Base-by-base conservation (phyloP, 169 alveolate genomes). In the Plasmodium cynomolgi region DNA sequence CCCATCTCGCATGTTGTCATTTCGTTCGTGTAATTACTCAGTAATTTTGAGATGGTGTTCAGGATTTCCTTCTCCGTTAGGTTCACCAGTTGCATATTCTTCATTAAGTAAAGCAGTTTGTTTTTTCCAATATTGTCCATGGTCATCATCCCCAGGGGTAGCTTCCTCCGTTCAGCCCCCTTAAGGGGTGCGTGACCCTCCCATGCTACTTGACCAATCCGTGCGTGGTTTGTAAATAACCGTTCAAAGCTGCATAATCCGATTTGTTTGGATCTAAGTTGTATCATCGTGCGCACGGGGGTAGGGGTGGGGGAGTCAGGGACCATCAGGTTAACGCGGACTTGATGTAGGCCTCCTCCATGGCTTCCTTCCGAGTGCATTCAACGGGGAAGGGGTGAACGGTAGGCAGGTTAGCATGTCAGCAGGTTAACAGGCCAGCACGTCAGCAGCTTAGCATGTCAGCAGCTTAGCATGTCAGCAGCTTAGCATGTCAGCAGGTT, bases 21-120 rank as follows among this genome's bases (percentile, higher is more conserved):
- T 58, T 90, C 80, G 20, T 79, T 73, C 7, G 50, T 90, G 50
- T 80, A 44, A 3, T 26, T 80, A 31, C 71, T 90, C 34, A 90
- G 34, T 50, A 90, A 31, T 33, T 80, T 90, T 47, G 91, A 80
- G 11, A 90, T n/a, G 15, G 81, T 79, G 83, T 90, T 90, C 15
- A 90, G 31, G 20, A 80, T 80, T 8, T 58, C 47, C 29, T 90
- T 90, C 54, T 90, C 94, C 29, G 71, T 80, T n/a, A 80, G 82
- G 34, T 90, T n/a, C 5, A 90, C 34, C 56, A 90, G 81, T 39
- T 90, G 86, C n/a, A 90, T 90, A 44, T 80, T 90, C 83, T 90
- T 90, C 74, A 90, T 47, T 80, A 90, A 26, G 72, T 80, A 90
- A 3, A 90, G 68, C 47, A 90, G 15, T 47, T 90, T 90, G 1